A percentile compares a stretch with the other conserved stretches of the same genome.
Conservation (phyloP, 371 early-diverging fungal genomes). For the Coemansia sp. region DNA sequence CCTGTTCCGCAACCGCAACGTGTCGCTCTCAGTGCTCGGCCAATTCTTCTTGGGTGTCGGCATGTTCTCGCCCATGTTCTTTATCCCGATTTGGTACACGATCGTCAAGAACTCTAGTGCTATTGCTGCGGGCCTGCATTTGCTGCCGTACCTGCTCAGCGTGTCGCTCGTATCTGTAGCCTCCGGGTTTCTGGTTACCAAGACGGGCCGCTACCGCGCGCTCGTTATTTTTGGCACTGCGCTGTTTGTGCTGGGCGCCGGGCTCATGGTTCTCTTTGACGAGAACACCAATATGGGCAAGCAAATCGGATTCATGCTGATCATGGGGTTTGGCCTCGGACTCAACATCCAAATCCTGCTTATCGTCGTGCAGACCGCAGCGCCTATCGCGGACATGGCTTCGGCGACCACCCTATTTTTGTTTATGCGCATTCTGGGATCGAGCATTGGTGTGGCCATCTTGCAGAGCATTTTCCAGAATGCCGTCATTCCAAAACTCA, state of each 20-base stretch:
- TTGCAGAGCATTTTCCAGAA: constrained; percentile 59
- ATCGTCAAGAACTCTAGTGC: constrained; percentile 59
- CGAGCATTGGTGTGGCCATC: constrained; percentile 57
- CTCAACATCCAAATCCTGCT: constrained; percentile 60
- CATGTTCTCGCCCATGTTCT: constrained; percentile 59
- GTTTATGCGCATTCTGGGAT: constrained; percentile 60
- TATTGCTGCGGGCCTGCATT: constrained; percentile 59
- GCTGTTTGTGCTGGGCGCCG: constrained; percentile 43
- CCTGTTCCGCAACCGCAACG: constrained; percentile 54
- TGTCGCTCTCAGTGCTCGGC: constrained; percentile 31
- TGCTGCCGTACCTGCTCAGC: constrained; percentile 60
- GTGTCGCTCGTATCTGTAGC: constrained; percentile 29
- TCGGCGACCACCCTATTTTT: constrained; percentile 62
- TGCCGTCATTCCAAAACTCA: constrained; percentile 27
- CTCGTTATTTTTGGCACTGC: constrained; percentile 41
- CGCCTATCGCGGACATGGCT: constrained; percentile 57
- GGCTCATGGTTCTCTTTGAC: constrained; percentile 44
- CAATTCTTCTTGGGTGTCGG: constrained; percentile 54
- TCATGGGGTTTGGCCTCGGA: constrained; percentile 67
- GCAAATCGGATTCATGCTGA: constrained; percentile 58
- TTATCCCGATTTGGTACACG: constrained; percentile 77
- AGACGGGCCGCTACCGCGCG: constrained; percentile 43
- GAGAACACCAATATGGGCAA: constrained; percentile 53
- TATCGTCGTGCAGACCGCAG: constrained; percentile 61
- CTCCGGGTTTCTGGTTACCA: constrained; percentile 25